Conservation (phyloP, 2,329 filamentous ascomycete genomes). For the Aspergillus novofumigatus region DNA sequence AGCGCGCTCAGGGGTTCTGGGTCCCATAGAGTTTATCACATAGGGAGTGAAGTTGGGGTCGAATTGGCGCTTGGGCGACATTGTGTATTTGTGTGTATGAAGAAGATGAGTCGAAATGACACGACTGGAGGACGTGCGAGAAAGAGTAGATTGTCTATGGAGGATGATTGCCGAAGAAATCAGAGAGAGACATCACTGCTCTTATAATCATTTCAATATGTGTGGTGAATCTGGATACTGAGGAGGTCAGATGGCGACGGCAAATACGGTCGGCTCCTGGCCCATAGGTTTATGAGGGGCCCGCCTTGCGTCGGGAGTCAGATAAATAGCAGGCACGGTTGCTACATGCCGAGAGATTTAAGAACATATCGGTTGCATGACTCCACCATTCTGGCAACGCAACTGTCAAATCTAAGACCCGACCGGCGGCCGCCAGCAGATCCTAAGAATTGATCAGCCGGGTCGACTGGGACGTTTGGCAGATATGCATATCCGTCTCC, state of each 20-base stretch:
- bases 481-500: neutral
- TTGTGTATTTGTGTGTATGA: slow-evolving; percentile 8
- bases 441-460: neutral
- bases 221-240: neutral
- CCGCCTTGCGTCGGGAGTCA: neutral
- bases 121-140: neutral
- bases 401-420: neutral
- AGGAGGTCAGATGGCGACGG: neutral
- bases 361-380: neutral
- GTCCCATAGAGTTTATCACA: slow-evolving; percentile 69
- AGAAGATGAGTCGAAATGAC: neutral
- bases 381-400: neutral
- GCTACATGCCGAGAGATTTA: neutral
- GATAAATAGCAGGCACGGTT: neutral
- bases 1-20: slow-evolving; percentile 62
- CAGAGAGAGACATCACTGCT: neutral
- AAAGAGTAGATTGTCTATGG: neutral
- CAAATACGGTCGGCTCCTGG: neutral
- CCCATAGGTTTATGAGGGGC: neutral
- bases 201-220: neutral
- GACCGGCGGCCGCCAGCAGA: too few species aligned
- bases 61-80: slow-evolving; percentile 26
- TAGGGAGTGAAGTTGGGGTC: slow-evolving; percentile 73
- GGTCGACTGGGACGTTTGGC: neutral
- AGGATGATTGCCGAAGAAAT: neutral